Evolutionary conservation across 441 rosid species (phyloP).

Genomic region (Gossypium gossypioides): DNA sequence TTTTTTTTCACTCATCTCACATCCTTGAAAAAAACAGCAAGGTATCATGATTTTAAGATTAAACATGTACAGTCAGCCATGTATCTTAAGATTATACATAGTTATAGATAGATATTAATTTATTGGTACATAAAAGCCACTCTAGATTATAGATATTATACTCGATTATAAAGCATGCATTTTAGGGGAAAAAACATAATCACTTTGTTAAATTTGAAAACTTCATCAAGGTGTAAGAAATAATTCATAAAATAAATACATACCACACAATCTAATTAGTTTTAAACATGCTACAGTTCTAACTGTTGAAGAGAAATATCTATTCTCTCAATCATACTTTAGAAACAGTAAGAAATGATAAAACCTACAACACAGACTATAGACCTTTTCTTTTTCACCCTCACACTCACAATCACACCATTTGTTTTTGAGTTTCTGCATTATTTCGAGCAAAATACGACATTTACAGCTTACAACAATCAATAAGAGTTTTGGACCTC

Average conservation of each 20-base stretch:
- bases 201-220: neutral
- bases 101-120: no score
- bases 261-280: neutral
- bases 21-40: no score
- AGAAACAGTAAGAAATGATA: neutral
- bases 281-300: neutral
- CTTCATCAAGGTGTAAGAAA: neutral
- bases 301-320: neutral
- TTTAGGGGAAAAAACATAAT: no score
- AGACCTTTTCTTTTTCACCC: neutral
- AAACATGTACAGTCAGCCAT: no score
- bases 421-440: neutral
- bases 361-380: neutral
- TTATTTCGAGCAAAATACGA: neutral
- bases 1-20: no score
- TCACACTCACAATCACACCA: neutral
- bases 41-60: no score
- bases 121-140: no score
- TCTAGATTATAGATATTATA: no score
- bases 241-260: neutral
- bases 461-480: conserved; percentile 1
- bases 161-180: no score
- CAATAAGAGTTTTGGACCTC: neutral
- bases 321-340: neutral
- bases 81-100: no score